Conservation (phyloP, 2,329 filamentous ascomycete species). For the Dactylellina cionopaga region DNA sequence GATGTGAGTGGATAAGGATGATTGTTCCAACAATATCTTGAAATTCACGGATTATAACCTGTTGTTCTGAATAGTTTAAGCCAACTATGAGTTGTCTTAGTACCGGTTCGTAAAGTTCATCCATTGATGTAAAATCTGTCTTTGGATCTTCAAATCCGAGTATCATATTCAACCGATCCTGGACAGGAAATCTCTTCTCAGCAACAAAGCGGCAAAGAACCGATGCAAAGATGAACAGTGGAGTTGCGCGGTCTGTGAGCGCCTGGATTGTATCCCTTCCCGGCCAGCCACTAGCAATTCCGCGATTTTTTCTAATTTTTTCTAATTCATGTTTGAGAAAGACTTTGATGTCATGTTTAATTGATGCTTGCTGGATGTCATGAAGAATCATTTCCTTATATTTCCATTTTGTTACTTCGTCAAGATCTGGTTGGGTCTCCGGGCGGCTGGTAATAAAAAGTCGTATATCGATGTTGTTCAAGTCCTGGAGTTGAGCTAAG, state of each 20-base stretch:
- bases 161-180: neutral
- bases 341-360: slow-evolving; percentile 57
- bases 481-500: neutral
- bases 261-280: neutral
- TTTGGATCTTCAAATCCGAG: neutral
- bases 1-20: slow-evolving; percentile 6
- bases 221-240: slow-evolving; percentile 20
- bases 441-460: slow-evolving; percentile 55
- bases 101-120: slow-evolving; percentile 5
- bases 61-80: neutral
- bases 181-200: neutral
- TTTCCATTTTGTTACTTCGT: slow-evolving; percentile 7
- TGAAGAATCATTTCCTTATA: slow-evolving; percentile 28
- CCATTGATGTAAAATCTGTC: neutral
- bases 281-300: neutral
- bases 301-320: neutral
- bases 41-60: neutral
- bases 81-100: neutral
- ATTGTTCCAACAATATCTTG: slow-evolving; percentile 10
- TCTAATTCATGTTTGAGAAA: neutral
- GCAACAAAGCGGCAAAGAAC: slow-evolving; percentile 8
- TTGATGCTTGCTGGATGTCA: slow-evolving; percentile 19
- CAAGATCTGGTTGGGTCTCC: slow-evolving; percentile 38
- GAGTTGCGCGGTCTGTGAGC: neutral
- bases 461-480: slow-evolving; percentile 27